Base-by-base conservation (phyloP, 768 basidiomycete genomes). In the Amanita inopinata region DNA sequence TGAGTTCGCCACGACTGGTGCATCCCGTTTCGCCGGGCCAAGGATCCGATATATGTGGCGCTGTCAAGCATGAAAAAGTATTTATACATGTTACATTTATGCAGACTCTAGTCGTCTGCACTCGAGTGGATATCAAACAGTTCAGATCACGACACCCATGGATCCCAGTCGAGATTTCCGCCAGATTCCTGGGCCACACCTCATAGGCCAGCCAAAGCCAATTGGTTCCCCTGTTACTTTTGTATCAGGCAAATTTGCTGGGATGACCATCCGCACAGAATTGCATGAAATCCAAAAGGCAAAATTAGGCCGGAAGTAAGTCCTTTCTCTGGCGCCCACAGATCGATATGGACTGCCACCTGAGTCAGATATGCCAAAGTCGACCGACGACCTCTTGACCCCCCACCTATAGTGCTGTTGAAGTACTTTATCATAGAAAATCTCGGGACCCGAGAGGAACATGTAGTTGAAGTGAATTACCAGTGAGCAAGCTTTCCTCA, bases 321-420 rank as follows among this genome's bases (percentile, higher is more conserved):
- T 57, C 30, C 33, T 46, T 38, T 45, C 24, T 31, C 15, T 46
- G 40, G 38, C 37, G 24, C 44, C 32, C 36, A 38, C 28, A 24
- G 22, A 34, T 37, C 35, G 27, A 37, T 31, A 4, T 37, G n/a
- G 27, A 34, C 12, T 24, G 25, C 27, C 12, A 10, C 6, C 12
- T 34, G 22, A 25, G 20, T 12, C 56, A 80, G 73, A 58, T 80
- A 65, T 59, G 78, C 68, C 38, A 72, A 62, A 57, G 73, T 75
- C 30, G 76, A 83, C 62, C 67, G 80, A 27, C 67, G 81, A 17
- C 80, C 80, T 4, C 65, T 83, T 32, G 80, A 83, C 56, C 81
- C 80, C 3, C 81, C 81, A 0, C 81, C 81, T 0, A 64, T 64
- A 15, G 62, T 65, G 11, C 60, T 70, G 27, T 66, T 83, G 38